Percentiles rank a stretch among this genome's conserved stretches.
phyloP scores from a whole-genome alignment of 371 early-diverging fungal genomes.

The Mucor irregularis region DNA sequence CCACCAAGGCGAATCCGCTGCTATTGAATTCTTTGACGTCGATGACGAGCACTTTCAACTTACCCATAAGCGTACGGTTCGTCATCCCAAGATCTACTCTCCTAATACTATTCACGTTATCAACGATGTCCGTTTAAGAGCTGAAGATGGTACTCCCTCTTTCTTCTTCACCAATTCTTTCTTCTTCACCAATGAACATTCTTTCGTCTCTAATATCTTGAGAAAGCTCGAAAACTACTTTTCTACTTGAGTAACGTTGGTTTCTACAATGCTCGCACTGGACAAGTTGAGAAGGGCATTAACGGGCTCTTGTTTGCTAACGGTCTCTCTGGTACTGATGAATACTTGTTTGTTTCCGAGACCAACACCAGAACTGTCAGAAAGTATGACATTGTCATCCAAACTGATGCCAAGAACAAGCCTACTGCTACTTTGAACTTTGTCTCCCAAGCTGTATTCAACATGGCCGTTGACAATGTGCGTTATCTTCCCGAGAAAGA shows the following conservation, averaged over 20 bases:
- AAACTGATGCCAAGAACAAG: background rate
- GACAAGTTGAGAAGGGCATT: slow-evolving; percentile 19
- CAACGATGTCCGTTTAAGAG: slow-evolving; percentile 17
- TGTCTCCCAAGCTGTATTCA: slow-evolving; percentile 12
- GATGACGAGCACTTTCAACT: slow-evolving; percentile 4
- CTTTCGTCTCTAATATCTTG: slow-evolving; percentile 11
- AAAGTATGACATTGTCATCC: slow-evolving; percentile 22
- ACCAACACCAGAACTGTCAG: slow-evolving; percentile 18
- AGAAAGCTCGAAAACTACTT: slow-evolving; percentile 32
- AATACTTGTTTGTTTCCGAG: slow-evolving; percentile 36
- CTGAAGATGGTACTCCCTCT: slow-evolving; percentile 40
- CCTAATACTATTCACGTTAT: slow-evolving; percentile 40
- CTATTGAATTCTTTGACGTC: slow-evolving; percentile 28
- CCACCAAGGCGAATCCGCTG: background rate
- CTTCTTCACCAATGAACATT: slow-evolving; percentile 41
- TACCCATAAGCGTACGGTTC: slow-evolving; percentile 25
- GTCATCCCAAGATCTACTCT: slow-evolving; percentile 20
- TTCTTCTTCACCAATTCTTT: slow-evolving; percentile 47
- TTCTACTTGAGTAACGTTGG: slow-evolving; percentile 25
- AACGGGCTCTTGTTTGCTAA: slow-evolving; percentile 38
- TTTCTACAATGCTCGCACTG: slow-evolving; percentile 37
- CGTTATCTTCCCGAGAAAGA: slow-evolving; percentile 20
- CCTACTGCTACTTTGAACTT: slow-evolving; percentile 16
- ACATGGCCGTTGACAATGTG: slow-evolving; percentile 40
- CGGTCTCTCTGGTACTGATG: slow-evolving; percentile 34